These are phyloP conservation scores for Seiridium unicorne DNA, from an alignment of 2,329 filamentous ascomycete species.

Conservation along the genomic window DNA sequence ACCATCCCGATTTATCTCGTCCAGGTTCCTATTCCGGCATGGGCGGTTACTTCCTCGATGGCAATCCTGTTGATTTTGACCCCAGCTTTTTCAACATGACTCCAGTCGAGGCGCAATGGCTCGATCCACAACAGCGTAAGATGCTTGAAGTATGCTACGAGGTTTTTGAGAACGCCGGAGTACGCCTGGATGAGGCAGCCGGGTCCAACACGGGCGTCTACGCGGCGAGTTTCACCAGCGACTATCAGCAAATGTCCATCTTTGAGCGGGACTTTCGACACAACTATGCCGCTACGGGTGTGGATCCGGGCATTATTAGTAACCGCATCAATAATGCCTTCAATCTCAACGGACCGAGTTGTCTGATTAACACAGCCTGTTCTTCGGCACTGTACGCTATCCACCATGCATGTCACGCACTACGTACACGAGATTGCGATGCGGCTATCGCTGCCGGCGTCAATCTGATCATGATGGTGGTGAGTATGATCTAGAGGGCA, in stretches of 20 bases:
- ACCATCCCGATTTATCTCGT: conserved; percentile 14
- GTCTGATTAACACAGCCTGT: conserved; percentile 1
- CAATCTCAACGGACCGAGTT: conserved; percentile 30
- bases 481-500: background rate
- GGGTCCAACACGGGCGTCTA: conserved; percentile 27
- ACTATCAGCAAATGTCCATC: conserved; percentile 24
- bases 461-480: background rate
- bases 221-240: conserved; percentile 19
- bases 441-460: background rate
- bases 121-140: conserved; percentile 41
- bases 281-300: conserved; percentile 28
- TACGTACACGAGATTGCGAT: background rate
- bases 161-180: conserved; percentile 35
- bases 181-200: conserved; percentile 18
- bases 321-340: conserved; percentile 37
- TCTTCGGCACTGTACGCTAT: background rate
- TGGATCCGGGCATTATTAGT: conserved; percentile 31
- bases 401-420: background rate
- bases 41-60: conserved; percentile 24
- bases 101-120: conserved; percentile 33
- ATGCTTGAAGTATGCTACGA: conserved; percentile 40
- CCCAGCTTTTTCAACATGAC: conserved; percentile 38
- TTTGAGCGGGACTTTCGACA: conserved; percentile 24
- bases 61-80: conserved; percentile 19
- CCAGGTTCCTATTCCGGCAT: conserved; percentile 17